Evolutionary conservation across 805 yeast genomes (phyloP).

Genomic region (Schwanniomyces yamadae): DNA sequence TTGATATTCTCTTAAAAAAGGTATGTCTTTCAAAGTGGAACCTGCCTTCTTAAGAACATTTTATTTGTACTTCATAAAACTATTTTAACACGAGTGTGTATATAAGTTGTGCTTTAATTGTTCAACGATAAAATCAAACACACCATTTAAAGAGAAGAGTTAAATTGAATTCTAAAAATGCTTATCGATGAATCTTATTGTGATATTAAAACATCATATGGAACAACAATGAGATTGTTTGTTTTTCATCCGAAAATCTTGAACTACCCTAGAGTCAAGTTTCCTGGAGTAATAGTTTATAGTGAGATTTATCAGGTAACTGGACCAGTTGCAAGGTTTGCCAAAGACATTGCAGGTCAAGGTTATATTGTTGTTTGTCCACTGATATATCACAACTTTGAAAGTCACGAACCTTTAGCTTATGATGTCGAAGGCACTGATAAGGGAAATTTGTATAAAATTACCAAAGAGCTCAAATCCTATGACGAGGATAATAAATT

Average conservation of each 20-base stretch:
- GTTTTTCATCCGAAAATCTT: slow-evolving; percentile 67
- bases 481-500: slow-evolving; percentile 74
- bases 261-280: slow-evolving; percentile 73
- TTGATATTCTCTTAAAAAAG: no score
- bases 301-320: slow-evolving; percentile 81
- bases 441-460: slow-evolving; percentile 65
- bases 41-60: no score
- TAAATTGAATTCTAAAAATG: slow-evolving; percentile 37
- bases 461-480: slow-evolving; percentile 63
- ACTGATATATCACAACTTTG: slow-evolving; percentile 75
- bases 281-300: slow-evolving; percentile 78
- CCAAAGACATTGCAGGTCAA: slow-evolving; percentile 73
- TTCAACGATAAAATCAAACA: no score
- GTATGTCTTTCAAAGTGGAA: no score
- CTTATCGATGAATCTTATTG: slow-evolving; percentile 62
- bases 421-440: slow-evolving; percentile 78
- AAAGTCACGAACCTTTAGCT: slow-evolving; percentile 58
- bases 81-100: no score
- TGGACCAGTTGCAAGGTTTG: slow-evolving; percentile 79
- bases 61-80: no score
- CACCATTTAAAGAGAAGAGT: no score
- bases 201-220: slow-evolving; percentile 65
- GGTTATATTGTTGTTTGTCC: slow-evolving; percentile 82
- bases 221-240: slow-evolving; percentile 65
- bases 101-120: no score